Evolutionary conservation across 1,139 yeast genomes (phyloP), one percentile per base, ranked within the genome.

Genomic region (Ashbya aceris): DNA sequence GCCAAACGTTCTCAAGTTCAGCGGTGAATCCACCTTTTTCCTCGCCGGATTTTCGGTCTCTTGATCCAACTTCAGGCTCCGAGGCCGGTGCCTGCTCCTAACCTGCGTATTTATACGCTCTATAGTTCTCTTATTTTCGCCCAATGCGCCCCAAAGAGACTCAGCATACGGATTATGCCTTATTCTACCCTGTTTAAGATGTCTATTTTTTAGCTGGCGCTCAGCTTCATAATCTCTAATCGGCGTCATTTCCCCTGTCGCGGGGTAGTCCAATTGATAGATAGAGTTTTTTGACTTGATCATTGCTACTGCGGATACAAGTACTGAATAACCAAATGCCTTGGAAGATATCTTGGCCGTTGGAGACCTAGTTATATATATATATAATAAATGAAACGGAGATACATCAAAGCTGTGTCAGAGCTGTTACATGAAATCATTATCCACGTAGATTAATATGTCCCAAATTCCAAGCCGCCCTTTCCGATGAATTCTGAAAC

Each of bases 401-500:
- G 23, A 17, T 17, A 17, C 23, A 6, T 17, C 23, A 17, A 17
- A 17, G 23, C 6, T 17, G 23, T 17, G 23, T 17, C 23, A 17
- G 20, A 8, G 4, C 3, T 32, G 20, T 14, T 20, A 32, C 20
- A 32, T 32, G 5, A 32, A 32, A 32, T 32, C 23, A 32, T 32
- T 13, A 32, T 29, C 5, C 31, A n/a, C 31, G 13, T n/a, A n/a
- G 31, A 7, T 7, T 12, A 29, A 4, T 29, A n/a, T 29, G 13
- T 29, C 13, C 31, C 31, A n/a, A 29, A 23, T 34, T 79, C 87
- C 78, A 86, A 74, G 0, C 84, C 89, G 1, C 98, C 98, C 47
- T 85, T 75, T 3, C 96, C 95, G 40, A 87, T 73, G 59, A 82
- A 87, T 44, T 85, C 94, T 42, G 83, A 73, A 43, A 89, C 73